Evolutionary conservation across 2,329 filamentous ascomycete genomes (phyloP).

Genomic region (Ramularia collo-cygni): DNA sequence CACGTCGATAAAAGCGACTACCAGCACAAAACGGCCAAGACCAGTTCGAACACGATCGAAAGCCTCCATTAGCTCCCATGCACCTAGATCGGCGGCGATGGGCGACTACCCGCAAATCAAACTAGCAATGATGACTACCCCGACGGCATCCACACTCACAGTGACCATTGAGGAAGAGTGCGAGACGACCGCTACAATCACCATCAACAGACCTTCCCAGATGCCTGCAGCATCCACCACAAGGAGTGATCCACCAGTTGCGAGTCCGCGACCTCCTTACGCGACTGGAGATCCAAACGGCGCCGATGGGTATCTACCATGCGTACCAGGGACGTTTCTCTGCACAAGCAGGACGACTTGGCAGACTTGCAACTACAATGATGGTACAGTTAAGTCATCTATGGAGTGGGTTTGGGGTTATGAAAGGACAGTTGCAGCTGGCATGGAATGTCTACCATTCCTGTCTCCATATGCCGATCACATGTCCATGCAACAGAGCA

Average conservation of each 20-base stretch:
- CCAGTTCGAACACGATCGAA: too few species aligned
- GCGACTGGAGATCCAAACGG: conserved; percentile 24
- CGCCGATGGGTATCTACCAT: conserved; percentile 27
- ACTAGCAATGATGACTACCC: conserved; percentile 1
- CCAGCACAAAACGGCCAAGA: too few species aligned
- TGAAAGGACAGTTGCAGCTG: conserved; percentile 27
- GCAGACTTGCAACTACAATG: conserved; percentile 32
- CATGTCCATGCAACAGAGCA: conserved; percentile 21
- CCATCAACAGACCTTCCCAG: conserved; percentile 7
- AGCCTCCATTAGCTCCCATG: conserved; percentile 5
- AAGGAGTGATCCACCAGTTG: conserved; percentile 4
- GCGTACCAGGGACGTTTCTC: conserved; percentile 35
- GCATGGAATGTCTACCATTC: conserved; percentile 33
- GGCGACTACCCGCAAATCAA: conserved; percentile 1
- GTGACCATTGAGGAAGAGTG: conserved; percentile 19
- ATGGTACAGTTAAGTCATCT: conserved; percentile 12
- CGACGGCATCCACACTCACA: conserved; percentile 3
- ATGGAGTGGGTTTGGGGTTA: conserved; percentile 28
- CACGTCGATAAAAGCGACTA: too few species aligned
- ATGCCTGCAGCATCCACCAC: not conserved
- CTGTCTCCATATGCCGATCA: conserved; percentile 21
- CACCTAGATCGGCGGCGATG: not conserved
- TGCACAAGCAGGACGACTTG: conserved; percentile 31
- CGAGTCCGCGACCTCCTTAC: conserved; percentile 15
- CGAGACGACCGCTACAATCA: conserved; percentile 19